phyloP scores from a whole-genome alignment of 2,329 filamentous ascomycete genomes.

The Mycosphaerella sp. region DNA sequence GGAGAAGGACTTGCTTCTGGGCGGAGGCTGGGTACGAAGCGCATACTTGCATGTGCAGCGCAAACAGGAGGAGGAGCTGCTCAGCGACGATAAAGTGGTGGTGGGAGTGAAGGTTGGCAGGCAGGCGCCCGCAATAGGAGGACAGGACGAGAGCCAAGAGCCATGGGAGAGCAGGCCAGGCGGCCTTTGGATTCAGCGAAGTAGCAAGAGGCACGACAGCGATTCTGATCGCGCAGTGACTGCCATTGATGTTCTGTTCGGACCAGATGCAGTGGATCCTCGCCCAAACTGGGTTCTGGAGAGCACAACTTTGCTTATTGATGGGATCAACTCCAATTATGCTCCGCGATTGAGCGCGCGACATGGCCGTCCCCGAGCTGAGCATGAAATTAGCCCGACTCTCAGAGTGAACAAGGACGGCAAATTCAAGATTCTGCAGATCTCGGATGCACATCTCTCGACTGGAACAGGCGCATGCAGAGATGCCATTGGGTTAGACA shows the following conservation, averaged over 20 bases:
- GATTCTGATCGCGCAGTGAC: slow-evolving; percentile 72
- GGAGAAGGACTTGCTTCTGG: slow-evolving; percentile 83
- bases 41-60: slow-evolving; percentile 77
- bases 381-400: slow-evolving; percentile 55
- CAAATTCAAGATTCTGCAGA: slow-evolving; percentile 94
- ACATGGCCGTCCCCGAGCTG: slow-evolving; percentile 59
- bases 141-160: slow-evolving; percentile 52
- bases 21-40: slow-evolving; percentile 64
- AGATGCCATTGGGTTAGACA: slow-evolving; percentile 61
- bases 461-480: slow-evolving; percentile 82
- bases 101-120: slow-evolving; percentile 71
- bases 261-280: slow-evolving; percentile 84
- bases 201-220: slow-evolving; percentile 63
- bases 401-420: slow-evolving; percentile 80
- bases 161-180: slow-evolving; percentile 71
- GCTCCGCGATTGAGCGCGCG: slow-evolving; percentile 73
- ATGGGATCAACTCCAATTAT: slow-evolving; percentile 55
- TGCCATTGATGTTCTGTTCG: slow-evolving; percentile 79
- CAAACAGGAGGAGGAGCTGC: slow-evolving; percentile 79
- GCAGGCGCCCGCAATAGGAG: slow-evolving; percentile 58
- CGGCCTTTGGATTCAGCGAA: slow-evolving; percentile 77
- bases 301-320: slow-evolving; percentile 66
- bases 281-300: slow-evolving; percentile 77
- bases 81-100: slow-evolving; percentile 67
- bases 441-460: slow-evolving; percentile 89